Evolutionary conservation across 2,329 filamentous ascomycete species (phyloP).

Genomic region (Xylariales sp.): DNA sequence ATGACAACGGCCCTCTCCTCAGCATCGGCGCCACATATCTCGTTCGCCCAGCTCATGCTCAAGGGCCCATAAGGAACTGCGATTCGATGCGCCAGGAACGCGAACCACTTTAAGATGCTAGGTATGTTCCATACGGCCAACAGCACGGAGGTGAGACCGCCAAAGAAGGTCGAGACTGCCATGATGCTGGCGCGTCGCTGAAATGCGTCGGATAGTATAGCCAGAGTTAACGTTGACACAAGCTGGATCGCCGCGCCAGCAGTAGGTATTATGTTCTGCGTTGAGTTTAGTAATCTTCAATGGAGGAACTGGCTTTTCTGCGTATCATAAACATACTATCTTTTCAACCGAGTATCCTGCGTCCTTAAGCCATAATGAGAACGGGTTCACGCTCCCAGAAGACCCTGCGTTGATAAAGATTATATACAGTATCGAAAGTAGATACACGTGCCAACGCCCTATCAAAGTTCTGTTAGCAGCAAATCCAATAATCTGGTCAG

Average conservation of each 20-base stretch:
- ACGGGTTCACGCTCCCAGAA: slow-evolving; percentile 28
- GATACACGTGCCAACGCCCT: slow-evolving; percentile 30
- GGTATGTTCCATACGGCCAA: slow-evolving; percentile 18
- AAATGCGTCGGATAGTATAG: slow-evolving; percentile 48
- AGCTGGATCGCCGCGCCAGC: slow-evolving; percentile 46
- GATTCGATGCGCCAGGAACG: slow-evolving; percentile 13
- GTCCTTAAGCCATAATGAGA: slow-evolving; percentile 35
- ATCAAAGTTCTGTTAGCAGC: too few relatives aligned
- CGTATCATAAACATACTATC: slow-evolving; percentile 28
- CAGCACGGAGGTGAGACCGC: slow-evolving; percentile 12
- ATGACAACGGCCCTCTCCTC: slow-evolving; percentile 37
- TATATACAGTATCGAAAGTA: slow-evolving; percentile 29
- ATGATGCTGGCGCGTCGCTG: slow-evolving; percentile 24
- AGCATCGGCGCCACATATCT: slow-evolving; percentile 30
- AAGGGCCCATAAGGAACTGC: slow-evolving; percentile 16
- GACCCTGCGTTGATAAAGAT: slow-evolving; percentile 31
- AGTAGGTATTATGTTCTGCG: slow-evolving; percentile 42
- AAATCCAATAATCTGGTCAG: too few relatives aligned
- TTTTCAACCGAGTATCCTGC: slow-evolving; percentile 38
- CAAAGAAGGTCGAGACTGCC: slow-evolving; percentile 22
- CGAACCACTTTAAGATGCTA: slow-evolving; percentile 16
- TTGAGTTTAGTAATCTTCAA: neutral
- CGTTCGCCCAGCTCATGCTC: slow-evolving; percentile 30
- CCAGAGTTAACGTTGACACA: slow-evolving; percentile 46
- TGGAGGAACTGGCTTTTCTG: neutral